Conservation (phyloP, 495 filamentous ascomycete species). For the Gamarada debralockiae region DNA sequence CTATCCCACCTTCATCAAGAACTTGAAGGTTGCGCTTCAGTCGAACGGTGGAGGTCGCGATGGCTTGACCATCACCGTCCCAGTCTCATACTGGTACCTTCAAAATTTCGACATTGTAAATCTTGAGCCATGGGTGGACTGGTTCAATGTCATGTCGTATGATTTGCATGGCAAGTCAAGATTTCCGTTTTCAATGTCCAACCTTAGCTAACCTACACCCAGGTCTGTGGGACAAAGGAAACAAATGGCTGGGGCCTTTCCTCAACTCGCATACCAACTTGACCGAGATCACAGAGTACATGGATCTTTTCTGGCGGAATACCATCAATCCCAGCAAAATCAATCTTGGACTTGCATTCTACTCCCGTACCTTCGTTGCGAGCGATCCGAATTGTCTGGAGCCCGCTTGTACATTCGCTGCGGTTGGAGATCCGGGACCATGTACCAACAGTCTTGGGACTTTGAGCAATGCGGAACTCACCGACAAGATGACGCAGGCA, state of each 20-base stretch:
- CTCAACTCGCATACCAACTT: constrained; percentile 47
- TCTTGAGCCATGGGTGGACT: constrained; percentile 36
- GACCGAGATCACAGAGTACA: too few relatives aligned
- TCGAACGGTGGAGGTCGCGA: too few relatives aligned
- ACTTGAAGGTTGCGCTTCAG: neutral
- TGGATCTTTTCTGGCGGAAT: too few relatives aligned
- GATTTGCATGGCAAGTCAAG: too few relatives aligned
- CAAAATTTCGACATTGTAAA: constrained; percentile 39
- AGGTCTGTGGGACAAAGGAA: constrained; percentile 28
- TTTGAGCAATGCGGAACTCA: neutral
- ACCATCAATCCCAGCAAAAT: too few relatives aligned
- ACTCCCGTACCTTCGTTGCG: too few relatives aligned
- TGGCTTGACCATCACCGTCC: neutral
- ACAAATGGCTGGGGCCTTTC: constrained; percentile 28
- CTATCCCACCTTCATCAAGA: constrained; percentile 35
- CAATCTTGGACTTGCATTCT: too few relatives aligned
- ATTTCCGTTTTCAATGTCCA: constrained; percentile 40
- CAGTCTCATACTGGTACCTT: constrained; percentile 40
- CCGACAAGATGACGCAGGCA: neutral
- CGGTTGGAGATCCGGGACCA: neutral
- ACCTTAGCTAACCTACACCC: too few relatives aligned
- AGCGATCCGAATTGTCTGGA: too few relatives aligned
- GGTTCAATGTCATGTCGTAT: constrained; percentile 53
- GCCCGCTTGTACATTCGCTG: neutral
- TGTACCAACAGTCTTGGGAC: neutral